These are phyloP conservation scores for Amanita rubescens DNA, from an alignment of 768 basidiomycete genomes.

Conservation along the genomic window DNA sequence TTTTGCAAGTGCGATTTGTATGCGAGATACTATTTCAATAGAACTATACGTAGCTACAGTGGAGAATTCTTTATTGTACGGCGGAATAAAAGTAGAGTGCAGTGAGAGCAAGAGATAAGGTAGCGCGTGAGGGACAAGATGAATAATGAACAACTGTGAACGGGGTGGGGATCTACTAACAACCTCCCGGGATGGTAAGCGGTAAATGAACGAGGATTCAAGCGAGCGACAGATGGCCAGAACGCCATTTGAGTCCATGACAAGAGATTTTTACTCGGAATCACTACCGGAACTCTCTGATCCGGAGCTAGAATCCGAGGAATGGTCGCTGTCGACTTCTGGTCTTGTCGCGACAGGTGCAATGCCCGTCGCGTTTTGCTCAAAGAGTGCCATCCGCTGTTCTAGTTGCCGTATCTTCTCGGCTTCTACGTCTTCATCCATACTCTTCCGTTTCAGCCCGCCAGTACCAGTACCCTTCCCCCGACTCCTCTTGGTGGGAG, in stretches of 20 bases:
- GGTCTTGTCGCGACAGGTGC: slow-evolving; percentile 27
- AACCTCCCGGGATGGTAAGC: background rate
- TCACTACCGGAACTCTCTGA: slow-evolving; percentile 76
- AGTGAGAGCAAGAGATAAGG: slow-evolving; percentile 5
- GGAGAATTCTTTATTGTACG: slow-evolving; percentile 12
- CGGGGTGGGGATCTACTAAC: background rate
- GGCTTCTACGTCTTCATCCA: slow-evolving; percentile 95
- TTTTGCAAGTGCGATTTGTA: slow-evolving; percentile 21
- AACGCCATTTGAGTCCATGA: slow-evolving; percentile 14
- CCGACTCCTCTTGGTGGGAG: slow-evolving; percentile 57
- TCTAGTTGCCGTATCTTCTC: slow-evolving; percentile 93
- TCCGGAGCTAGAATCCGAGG: slow-evolving; percentile 74
- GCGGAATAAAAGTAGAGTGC: slow-evolving; percentile 5
- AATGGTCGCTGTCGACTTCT: slow-evolving; percentile 60
- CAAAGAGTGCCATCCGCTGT: slow-evolving; percentile 79
- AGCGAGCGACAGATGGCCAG: slow-evolving; percentile 15
- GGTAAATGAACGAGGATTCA: slow-evolving; percentile 9
- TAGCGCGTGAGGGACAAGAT: background rate
- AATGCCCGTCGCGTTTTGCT: slow-evolving; percentile 34
- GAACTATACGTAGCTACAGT: slow-evolving; percentile 40
- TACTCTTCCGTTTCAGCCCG: slow-evolving; percentile 87
- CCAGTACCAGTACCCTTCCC: slow-evolving; percentile 85
- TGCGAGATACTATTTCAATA: slow-evolving; percentile 28
- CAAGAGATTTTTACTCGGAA: slow-evolving; percentile 49
- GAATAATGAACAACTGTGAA: background rate